Evolutionary conservation across 2,329 filamentous ascomycete genomes (phyloP).

Genomic region (Fusarium proliferatum): DNA sequence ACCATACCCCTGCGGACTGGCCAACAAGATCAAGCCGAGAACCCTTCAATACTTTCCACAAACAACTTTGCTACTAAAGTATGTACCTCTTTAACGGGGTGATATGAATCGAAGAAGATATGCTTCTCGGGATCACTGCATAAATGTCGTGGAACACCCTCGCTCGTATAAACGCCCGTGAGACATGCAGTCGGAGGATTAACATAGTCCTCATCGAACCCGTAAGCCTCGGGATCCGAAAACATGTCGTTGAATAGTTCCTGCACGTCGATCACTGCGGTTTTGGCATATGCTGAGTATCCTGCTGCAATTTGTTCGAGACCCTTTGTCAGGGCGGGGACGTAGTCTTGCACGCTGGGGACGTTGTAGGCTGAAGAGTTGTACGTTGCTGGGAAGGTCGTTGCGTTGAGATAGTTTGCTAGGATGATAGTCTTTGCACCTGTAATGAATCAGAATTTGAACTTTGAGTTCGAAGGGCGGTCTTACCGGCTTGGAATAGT

Average conservation of each 20-base stretch:
- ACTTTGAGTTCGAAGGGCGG: accelerated
- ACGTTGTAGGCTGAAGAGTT: constrained; percentile 14
- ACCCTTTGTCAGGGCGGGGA: neutral
- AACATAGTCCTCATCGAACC: constrained; percentile 12
- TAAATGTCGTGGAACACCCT: constrained; percentile 12
- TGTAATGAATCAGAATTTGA: accelerated
- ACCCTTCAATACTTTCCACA: neutral
- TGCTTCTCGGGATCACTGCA: constrained; percentile 26
- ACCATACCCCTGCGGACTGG: neutral
- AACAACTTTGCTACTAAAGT: constrained; percentile 18
- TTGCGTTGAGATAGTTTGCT: constrained; percentile 21
- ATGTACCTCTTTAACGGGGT: constrained; percentile 24
- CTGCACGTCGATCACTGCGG: constrained; percentile 5
- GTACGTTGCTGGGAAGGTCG: constrained; percentile 18
- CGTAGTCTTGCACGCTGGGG: constrained; percentile 6
- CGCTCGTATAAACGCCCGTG: constrained; percentile 19
- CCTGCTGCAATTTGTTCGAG: constrained; percentile 7
- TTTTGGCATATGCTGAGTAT: constrained; percentile 6
- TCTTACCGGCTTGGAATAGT: constrained; percentile 16
- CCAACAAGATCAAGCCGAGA: neutral
- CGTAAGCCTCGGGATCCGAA: neutral
- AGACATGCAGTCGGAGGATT: constrained; percentile 27
- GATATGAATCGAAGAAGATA: constrained; percentile 28
- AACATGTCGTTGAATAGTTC: constrained; percentile 1
- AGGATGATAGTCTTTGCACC: constrained; percentile 20